Conservation (phyloP, 164 flowering plant genomes). For the Stephania cephalantha region DNA sequence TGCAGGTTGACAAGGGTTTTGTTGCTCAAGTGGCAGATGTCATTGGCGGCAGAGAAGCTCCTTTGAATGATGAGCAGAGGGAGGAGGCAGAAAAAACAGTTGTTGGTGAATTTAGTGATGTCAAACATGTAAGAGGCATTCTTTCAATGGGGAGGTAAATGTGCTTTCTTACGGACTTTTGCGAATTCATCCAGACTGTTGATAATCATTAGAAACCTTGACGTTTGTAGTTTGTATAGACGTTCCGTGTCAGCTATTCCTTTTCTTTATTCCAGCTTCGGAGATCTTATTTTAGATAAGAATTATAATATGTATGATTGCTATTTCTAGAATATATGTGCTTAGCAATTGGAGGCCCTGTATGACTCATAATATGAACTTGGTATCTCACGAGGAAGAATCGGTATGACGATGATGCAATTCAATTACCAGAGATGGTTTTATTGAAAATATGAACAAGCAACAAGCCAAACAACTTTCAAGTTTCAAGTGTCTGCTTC, state of each 20-base stretch:
- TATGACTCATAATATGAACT: not conserved
- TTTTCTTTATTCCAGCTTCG: not conserved
- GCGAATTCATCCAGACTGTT: not conserved
- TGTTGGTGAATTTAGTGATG: slow-evolving; percentile 85
- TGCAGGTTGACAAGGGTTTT: slow-evolving; percentile 83
- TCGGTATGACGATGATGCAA: too few species aligned
- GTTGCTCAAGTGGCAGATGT: slow-evolving; percentile 99
- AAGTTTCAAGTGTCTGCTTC: too few species aligned
- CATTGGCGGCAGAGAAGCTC: slow-evolving; percentile 72
- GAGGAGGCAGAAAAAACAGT: slow-evolving; percentile 71
- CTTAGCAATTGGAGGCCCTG: not conserved
- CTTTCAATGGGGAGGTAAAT: slow-evolving; percentile 94
- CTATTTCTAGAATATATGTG: not conserved
- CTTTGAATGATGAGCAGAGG: slow-evolving; percentile 81
- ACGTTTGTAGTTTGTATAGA: not conserved
- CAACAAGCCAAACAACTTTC: too few species aligned
- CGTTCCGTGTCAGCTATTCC: too few species aligned
- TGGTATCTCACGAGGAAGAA: not conserved
- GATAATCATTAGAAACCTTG: not conserved
- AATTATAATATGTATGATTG: not conserved
- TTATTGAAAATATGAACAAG: too few species aligned
- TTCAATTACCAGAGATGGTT: too few species aligned
- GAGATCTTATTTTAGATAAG: not conserved
- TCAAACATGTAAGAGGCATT: slow-evolving; percentile 86
- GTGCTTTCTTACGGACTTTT: not conserved